Evolutionary conservation across 441 rosid species (phyloP).

Genomic region (Viola pubescens): DNA sequence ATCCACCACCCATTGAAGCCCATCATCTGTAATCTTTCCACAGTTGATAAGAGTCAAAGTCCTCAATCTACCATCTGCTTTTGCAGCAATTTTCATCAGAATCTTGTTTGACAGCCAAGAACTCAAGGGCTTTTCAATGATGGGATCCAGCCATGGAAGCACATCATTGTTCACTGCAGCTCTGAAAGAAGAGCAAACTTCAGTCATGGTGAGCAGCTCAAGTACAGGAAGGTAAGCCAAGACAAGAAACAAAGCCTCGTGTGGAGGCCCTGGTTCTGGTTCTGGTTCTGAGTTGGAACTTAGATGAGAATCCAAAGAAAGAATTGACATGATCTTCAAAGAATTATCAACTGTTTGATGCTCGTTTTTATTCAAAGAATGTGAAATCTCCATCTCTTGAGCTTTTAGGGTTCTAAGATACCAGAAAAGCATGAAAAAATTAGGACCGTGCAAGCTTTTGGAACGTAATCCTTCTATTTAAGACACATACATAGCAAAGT

Average conservation of each 20-base stretch:
- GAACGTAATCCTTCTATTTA: no score
- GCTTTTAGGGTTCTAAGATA: no score
- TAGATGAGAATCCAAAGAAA: conserved; percentile 1
- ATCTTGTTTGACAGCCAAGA: conserved; percentile 54
- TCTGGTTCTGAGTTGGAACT: not conserved
- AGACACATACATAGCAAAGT: no score
- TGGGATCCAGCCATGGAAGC: conserved; percentile 52
- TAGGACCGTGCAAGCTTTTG: no score
- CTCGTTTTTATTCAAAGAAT: not conserved
- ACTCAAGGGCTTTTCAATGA: conserved; percentile 48
- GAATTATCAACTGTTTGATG: conserved; percentile 5
- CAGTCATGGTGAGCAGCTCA: conserved; percentile 51
- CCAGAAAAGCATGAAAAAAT: no score
- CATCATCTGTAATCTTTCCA: conserved; percentile 52
- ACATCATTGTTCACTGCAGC: conserved; percentile 47
- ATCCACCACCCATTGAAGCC: conserved; percentile 49
- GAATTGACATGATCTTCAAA: conserved; percentile 1
- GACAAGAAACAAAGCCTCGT: conserved; percentile 49
- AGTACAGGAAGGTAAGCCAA: conserved; percentile 51
- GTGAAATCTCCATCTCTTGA: conserved; percentile 12
- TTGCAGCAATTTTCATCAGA: conserved; percentile 48
- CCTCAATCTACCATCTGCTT: conserved; percentile 51
- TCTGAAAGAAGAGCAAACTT: conserved; percentile 47
- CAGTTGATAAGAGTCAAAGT: conserved; percentile 63
- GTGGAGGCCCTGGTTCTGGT: conserved; percentile 38